Base-by-base conservation (phyloP, 2,329 filamentous ascomycete genomes). In the Biscogniauxia sp. region DNA sequence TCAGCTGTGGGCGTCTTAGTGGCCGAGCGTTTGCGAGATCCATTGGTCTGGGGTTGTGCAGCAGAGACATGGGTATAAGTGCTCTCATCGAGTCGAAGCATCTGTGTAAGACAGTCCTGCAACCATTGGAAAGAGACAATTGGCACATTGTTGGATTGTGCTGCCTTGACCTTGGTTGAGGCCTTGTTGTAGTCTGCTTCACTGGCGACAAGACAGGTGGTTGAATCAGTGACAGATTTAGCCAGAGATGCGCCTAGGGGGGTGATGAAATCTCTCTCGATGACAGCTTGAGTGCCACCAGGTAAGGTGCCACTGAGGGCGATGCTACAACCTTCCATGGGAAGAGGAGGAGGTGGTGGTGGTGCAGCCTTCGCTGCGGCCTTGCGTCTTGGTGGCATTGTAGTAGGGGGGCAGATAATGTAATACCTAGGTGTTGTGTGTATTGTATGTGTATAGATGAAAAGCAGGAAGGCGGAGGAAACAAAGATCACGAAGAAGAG, bases 61-160 rank as follows among this genome's bases (percentile, higher is more conserved):
- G 59, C 51, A 45, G 64, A 45, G 52, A 54, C 61, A 28, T 74
- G 63, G n/a, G 55, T 51, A 57, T 74, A 77, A 20, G 53, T 55
- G 20, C 59, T 65, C 66, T 78, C 79, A 2, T 68, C 55, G 56
- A 80, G 68, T 32, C 75, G 78, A 11, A 75, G 70, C 53, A 76
- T 77, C 17, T 75, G 72, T 15, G 75, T 63, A 45, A 82, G 75
- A 20, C 81, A 86, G n/a, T 87, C 81, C 1, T 83, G 64, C n/a
- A 88, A 75, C 89, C 89, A 92, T 15, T 83, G 75, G 0, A 88
- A 72, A 9, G 74, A 78, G 25, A 92, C 81, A 53, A 91, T 79
- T 2, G 79, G 79, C 13, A 89, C 74, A 20, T 72, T 76, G 37
- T 80, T 76, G 13, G 77, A 66, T 9, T 77, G 71, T 4, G 80